These are phyloP conservation scores for Chlamydomonas asymmetrica DNA, from an alignment of 139 green algal species.

Conservation along the genomic window DNA sequence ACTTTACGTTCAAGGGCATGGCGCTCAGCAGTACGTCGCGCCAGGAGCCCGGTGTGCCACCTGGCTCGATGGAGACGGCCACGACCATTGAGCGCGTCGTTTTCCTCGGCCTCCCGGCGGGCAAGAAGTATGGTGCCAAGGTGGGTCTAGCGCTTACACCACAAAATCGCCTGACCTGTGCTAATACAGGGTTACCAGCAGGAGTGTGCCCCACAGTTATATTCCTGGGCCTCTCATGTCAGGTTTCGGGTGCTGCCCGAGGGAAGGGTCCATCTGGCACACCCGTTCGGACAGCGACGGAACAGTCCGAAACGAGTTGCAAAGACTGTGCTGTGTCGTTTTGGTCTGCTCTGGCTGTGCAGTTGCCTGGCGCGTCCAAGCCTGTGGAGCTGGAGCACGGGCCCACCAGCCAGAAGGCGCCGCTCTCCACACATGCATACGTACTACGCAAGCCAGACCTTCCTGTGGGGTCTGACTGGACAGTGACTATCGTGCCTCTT, in stretches of 20 bases:
- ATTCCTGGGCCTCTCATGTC: not conserved
- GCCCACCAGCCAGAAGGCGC: slow-evolving; percentile 5
- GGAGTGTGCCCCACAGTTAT: too few species aligned
- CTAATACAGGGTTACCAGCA: slow-evolving; percentile 4
- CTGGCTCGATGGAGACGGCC: slow-evolving; percentile 8
- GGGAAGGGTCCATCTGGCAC: too few species aligned
- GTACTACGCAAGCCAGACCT: slow-evolving; percentile 34
- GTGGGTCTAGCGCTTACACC: not conserved
- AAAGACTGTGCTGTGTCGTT: not conserved
- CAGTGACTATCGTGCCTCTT: slow-evolving; percentile 18
- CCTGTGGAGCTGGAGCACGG: slow-evolving; percentile 21
- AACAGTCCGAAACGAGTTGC: not conserved
- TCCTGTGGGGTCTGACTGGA: slow-evolving; percentile 24
- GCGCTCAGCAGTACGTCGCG: slow-evolving; percentile 23
- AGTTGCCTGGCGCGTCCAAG: not conserved
- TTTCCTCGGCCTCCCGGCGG: slow-evolving; percentile 49
- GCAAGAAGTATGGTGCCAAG: slow-evolving; percentile 4
- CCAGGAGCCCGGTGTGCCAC: slow-evolving; percentile 12
- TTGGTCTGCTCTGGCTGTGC: not conserved
- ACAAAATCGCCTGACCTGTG: not conserved
- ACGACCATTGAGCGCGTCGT: slow-evolving; percentile 51
- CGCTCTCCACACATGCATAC: not conserved
- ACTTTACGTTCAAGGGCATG: slow-evolving; percentile 30
- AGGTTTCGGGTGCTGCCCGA: not conserved
- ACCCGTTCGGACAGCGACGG: not conserved